These are phyloP conservation scores for Monilinia fructigena DNA, from an alignment of 2,329 filamentous ascomycete species.

Conservation along the genomic window DNA sequence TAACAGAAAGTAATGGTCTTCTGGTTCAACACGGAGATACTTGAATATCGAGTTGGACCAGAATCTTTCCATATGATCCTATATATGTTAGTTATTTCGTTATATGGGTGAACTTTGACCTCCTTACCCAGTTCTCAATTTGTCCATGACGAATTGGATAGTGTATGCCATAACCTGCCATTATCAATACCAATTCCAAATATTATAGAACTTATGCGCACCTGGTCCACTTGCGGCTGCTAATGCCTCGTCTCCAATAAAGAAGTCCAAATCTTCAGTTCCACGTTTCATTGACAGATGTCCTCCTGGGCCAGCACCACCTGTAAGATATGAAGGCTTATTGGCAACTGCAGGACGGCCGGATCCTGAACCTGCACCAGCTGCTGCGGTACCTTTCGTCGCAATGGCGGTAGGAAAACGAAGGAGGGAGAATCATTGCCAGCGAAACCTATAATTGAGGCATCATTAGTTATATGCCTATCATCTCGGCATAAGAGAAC, in stretches of 20 bases:
- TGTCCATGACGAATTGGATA: slow-evolving; percentile 98
- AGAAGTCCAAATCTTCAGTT: slow-evolving; percentile 97
- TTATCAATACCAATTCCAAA: slow-evolving; percentile 29
- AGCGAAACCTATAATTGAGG: slow-evolving; percentile 71
- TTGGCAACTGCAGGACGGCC: slow-evolving; percentile 88
- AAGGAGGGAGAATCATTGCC: slow-evolving; percentile 99
- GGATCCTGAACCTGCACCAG: slow-evolving; percentile 73
- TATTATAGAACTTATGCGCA: slow-evolving; percentile 41
- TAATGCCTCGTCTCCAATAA: slow-evolving; percentile 96
- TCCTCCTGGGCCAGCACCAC: slow-evolving; percentile 77
- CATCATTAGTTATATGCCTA: slow-evolving; percentile 17
- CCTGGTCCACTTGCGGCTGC: slow-evolving; percentile 79
- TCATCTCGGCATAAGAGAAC: slow-evolving; percentile 36
- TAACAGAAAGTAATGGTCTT: slow-evolving; percentile 97
- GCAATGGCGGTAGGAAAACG: slow-evolving; percentile 98
- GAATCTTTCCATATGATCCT: slow-evolving; percentile 99
- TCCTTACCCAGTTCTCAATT: slow-evolving; percentile 92
- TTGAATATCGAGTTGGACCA: slow-evolving; percentile 99
- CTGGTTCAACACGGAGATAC: slow-evolving; percentile 94
- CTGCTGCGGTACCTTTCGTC: slow-evolving; percentile 76
- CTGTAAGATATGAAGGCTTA: slow-evolving; percentile 93
- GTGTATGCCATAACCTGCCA: slow-evolving; percentile 83
- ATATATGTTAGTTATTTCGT: slow-evolving; percentile 30
- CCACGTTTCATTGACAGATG: slow-evolving; percentile 90
- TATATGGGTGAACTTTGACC: slow-evolving; percentile 1